Percentiles rank a stretch among this genome's conserved stretches.
Conservation (phyloP, 2,329 filamentous ascomycete species). For the Colletotrichum acutatum region DNA sequence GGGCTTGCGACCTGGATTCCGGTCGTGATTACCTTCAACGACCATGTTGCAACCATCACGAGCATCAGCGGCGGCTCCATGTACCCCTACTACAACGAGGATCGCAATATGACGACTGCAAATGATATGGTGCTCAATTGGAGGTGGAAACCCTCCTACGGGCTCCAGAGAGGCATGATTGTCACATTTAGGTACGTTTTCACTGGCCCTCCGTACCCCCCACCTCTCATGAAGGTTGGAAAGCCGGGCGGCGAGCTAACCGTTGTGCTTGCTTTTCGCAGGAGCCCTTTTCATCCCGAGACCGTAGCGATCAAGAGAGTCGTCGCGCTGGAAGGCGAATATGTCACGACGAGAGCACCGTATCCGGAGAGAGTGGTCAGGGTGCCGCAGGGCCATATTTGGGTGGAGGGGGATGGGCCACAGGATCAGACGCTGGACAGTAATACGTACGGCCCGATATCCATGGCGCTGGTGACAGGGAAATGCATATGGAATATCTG, state of each 20-base stretch:
- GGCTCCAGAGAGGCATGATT: constrained; percentile 77
- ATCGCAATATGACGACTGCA: constrained; percentile 65
- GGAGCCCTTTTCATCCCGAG: constrained; percentile 78
- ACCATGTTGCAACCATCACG: constrained; percentile 68
- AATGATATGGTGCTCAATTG: constrained; percentile 68
- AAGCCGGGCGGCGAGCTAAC: neutral
- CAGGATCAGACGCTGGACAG: constrained; percentile 80
- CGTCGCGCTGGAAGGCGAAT: constrained; percentile 83
- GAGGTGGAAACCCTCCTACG: constrained; percentile 67
- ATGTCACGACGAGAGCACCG: constrained; percentile 72
- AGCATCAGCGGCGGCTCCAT: constrained; percentile 74
- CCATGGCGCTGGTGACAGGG: constrained; percentile 79
- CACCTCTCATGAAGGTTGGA: no score
- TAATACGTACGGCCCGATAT: constrained; percentile 89
- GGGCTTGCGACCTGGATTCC: constrained; percentile 71
- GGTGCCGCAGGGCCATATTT: constrained; percentile 87
- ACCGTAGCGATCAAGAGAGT: constrained; percentile 83
- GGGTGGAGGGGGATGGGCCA: constrained; percentile 92
- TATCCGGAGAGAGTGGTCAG: constrained; percentile 67
- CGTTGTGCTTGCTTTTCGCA: constrained; percentile 45
- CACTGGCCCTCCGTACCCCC: no score
- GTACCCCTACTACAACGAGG: constrained; percentile 80
- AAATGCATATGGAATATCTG: constrained; percentile 78
- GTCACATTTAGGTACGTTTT: constrained; percentile 72
- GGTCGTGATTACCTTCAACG: constrained; percentile 69